A percentile compares a stretch with the other conserved stretches of the same genome.
These are phyloP conservation scores for Cenchrus fungigraminus DNA, from an alignment of 176 grass and related monocot species.

Conservation along the genomic window DNA sequence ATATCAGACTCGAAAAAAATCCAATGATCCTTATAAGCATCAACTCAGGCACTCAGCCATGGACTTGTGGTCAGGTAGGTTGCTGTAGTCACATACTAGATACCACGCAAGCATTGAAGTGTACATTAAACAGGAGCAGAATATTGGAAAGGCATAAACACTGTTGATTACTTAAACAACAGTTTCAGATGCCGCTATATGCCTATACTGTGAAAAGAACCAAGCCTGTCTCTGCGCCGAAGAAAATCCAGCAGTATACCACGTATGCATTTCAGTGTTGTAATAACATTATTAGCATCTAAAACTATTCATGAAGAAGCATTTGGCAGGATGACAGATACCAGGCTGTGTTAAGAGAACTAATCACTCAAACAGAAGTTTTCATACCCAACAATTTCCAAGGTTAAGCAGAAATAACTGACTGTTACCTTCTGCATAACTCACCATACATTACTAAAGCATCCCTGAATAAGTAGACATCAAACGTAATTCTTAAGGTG, in stretches of 20 bases:
- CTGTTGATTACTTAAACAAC: constrained; percentile 15
- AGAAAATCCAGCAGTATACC: constrained; percentile 20
- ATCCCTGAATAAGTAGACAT: constrained; percentile 19
- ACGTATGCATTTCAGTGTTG: neutral
- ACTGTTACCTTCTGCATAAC: neutral
- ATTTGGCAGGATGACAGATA: constrained; percentile 1
- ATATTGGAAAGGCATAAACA: constrained; percentile 15
- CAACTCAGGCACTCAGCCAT: constrained; percentile 9
- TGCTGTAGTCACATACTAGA: neutral
- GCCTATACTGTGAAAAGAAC: constrained; percentile 1
- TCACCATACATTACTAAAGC: neutral
- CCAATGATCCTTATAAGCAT: constrained; percentile 18
- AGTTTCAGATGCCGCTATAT: neutral
- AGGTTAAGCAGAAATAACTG: neutral
- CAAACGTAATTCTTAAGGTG: neutral
- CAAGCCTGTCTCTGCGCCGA: constrained; percentile 3
- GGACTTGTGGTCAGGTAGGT: neutral
- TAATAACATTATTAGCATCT: constrained; percentile 17
- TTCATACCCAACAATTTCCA: neutral
- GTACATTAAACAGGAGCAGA: neutral
- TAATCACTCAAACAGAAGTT: constrained; percentile 22
- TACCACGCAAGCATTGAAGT: neutral
- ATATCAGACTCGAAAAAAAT: neutral
- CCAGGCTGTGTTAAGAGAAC: neutral
- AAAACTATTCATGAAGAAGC: constrained; percentile 9